Percentiles rank a stretch among this genome's conserved stretches.
Evolutionary conservation across 2,329 filamentous ascomycete species (phyloP).

Genomic region (Juglanconis juglandina): DNA sequence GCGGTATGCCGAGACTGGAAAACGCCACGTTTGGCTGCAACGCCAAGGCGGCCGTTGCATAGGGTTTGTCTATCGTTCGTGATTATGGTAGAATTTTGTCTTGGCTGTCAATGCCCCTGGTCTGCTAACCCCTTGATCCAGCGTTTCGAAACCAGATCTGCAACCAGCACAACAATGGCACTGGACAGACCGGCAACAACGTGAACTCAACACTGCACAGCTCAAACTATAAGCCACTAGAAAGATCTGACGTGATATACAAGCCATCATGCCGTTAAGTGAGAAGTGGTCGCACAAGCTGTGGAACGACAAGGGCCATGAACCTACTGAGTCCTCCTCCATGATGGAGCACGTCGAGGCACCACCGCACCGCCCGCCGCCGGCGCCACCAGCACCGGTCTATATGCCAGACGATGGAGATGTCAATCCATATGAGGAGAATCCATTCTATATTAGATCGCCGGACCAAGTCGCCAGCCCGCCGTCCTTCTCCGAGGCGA

Average conservation of each 20-base stretch:
- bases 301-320: not conserved
- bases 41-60: not conserved
- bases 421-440: not conserved
- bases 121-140: not conserved
- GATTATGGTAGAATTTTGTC: not conserved
- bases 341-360: not conserved
- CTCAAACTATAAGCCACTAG: not conserved
- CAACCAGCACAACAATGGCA: not conserved
- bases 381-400: not conserved
- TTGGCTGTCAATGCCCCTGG: not conserved
- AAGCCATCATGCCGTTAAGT: not conserved
- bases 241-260: not conserved
- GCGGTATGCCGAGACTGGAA: too few relatives aligned
- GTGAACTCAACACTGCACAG: not conserved
- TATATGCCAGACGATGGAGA: not conserved
- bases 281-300: not conserved
- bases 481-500: not conserved
- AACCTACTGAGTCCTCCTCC: not conserved
- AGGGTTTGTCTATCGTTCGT: too few relatives aligned
- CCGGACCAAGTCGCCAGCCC: not conserved
- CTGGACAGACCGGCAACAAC: not conserved
- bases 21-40: too few relatives aligned
- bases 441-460: not conserved
- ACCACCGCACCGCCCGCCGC: not conserved
- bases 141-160: slow-evolving; percentile 3